Base-by-base conservation (phyloP, 805 yeast genomes). In the Metschnikowia chrysomelidarum region DNA sequence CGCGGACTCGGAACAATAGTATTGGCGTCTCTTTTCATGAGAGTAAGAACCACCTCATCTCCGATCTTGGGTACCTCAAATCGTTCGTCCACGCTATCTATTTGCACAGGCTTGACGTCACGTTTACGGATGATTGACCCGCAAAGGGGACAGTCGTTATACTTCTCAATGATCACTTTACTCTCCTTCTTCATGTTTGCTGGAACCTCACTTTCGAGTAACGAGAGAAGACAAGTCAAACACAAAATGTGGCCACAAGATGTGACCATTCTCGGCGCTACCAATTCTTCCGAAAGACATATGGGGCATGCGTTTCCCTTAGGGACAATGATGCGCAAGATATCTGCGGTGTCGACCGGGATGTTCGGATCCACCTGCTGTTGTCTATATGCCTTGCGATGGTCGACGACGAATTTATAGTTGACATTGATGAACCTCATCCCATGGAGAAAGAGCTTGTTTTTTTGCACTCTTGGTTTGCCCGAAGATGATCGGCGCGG, bases 231-330 rank as follows among this genome's bases (percentile, higher is more conserved):
- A 57, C 99, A 93, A 10, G 88, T 77, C 36, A 77, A 70, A 54
- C 99, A 93, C 52, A 93, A 77, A 11, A 88, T 73, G 55, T 93
- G 99, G 4, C 99, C 98, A 64, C 99, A 93, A 9, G 80, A 73
- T 4, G 69, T 64, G 19, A 87, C 80, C 98, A 93, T 94, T 36
- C 98, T 68, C 2, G 98, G 97, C 0, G 97, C 96, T 12, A 84
- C 75, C 10, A 93, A 85, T 10, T 79, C 80, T 32, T 87, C 94
- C 20, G 81, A 73, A 10, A 93, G 65, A 57, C 99, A 93, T 18
- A 93, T 91, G 0, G 98, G 98, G 55, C 99, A 93, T 24, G 80
- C 79, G 47, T 82, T 82, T 1, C 82, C 81, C 41, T 73, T 76
- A 10, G 91, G 82, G 1, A 78, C 81, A n/a, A 87, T 56, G 5